Conservation (phyloP, 2,329 filamentous ascomycete species). For the Furcasterigmium furcatum region DNA sequence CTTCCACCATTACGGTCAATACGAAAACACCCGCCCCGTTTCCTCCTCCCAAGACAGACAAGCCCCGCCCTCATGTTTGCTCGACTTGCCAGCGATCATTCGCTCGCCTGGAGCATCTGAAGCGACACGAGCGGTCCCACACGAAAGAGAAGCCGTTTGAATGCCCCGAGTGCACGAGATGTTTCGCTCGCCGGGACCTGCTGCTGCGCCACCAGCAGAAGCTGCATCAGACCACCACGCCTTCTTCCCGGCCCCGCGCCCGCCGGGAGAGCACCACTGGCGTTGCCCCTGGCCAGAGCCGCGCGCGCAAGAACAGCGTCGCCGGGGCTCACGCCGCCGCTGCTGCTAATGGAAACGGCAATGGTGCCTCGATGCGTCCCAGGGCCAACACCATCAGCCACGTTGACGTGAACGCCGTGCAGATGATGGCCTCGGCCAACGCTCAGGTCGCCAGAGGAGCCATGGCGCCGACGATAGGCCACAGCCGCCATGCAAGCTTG, state of each 20-base stretch:
- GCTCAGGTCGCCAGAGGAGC: conserved; percentile 46
- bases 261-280: conserved; percentile 86
- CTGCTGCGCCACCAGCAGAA: conserved; percentile 97
- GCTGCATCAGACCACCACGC: conserved; percentile 87
- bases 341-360: conserved; percentile 39
- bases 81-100: conserved; percentile 89
- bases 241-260: conserved; percentile 81
- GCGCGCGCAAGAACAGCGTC: conserved; percentile 90
- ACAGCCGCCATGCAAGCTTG: conserved; percentile 73
- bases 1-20: conserved; percentile 50
- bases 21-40: conserved; percentile 45
- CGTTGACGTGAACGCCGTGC: conserved; percentile 74
- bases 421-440: conserved; percentile 63
- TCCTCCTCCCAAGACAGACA: conserved; percentile 91
- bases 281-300: conserved; percentile 61
- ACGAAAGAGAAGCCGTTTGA: conserved; percentile 99
- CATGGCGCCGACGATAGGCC: conserved; percentile 39
- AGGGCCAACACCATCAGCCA: conserved; percentile 96
- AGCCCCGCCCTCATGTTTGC: conserved; percentile 93
- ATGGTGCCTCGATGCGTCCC: conserved; percentile 68
- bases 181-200: conserved; percentile 90
- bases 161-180: conserved; percentile 89
- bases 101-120: conserved; percentile 91
- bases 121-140: conserved; percentile 96
- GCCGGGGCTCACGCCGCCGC: conserved; percentile 49